A percentile compares a stretch with the other conserved stretches of the same genome.
Conservation (phyloP, 192 early-diverging fungal species). For the Obelidium mucronatum region DNA sequence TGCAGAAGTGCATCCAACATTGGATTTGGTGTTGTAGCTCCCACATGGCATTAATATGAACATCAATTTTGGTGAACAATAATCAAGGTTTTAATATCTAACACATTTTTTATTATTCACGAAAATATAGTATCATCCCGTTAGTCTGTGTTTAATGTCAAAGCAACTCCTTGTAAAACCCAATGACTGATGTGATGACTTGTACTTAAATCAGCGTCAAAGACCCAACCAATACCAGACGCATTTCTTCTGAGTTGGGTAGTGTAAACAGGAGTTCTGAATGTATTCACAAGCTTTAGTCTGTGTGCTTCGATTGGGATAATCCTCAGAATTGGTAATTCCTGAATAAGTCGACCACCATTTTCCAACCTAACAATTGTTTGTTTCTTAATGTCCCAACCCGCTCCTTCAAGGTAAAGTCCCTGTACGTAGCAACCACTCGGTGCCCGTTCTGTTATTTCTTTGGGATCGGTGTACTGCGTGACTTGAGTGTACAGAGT, state of each 20-base stretch:
- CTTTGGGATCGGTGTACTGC: conserved; percentile 55
- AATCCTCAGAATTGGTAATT: conserved; percentile 66
- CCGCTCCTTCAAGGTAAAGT: conserved; percentile 67
- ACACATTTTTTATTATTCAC: no score
- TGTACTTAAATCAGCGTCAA: conserved; percentile 67
- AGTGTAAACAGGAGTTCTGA: conserved; percentile 70
- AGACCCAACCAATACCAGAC: conserved; percentile 69
- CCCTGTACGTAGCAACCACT: conserved; percentile 69
- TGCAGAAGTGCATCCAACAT: no score
- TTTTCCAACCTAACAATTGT: conserved; percentile 57
- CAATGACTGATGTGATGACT: conserved; percentile 66
- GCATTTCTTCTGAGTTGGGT: conserved; percentile 68
- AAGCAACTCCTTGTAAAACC: conserved; percentile 66
- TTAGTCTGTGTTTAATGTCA: conserved; percentile 65
- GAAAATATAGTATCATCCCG: no score
- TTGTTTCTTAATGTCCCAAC: conserved; percentile 59
- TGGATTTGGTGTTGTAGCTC: no score
- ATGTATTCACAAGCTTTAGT: conserved; percentile 68
- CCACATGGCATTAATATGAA: no score
- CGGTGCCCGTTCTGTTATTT: conserved; percentile 59
- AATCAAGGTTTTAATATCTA: no score
- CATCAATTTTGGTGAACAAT: no score
- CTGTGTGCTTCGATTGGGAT: conserved; percentile 68
- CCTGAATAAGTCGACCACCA: conserved; percentile 60
- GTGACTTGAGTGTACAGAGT: conserved; percentile 72